Evolutionary conservation across 208 protist genomes (phyloP).

Genomic region (Leishmania tarentolae): DNA sequence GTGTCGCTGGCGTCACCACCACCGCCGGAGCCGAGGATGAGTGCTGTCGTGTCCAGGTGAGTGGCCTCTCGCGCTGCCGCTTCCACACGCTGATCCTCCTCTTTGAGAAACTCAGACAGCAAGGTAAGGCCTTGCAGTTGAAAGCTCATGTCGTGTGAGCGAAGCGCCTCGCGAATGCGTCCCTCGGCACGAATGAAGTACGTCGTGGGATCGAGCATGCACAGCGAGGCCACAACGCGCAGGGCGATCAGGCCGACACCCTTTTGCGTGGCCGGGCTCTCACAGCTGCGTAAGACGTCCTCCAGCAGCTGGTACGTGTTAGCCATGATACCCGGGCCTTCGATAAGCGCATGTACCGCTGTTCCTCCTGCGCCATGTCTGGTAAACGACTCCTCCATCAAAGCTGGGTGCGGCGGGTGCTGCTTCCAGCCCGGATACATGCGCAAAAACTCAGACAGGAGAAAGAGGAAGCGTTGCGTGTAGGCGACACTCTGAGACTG

Average conservation of each 20-base stretch:
- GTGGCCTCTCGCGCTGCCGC: constrained; percentile 40
- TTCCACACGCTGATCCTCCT: constrained; percentile 79
- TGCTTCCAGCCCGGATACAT: constrained; percentile 79
- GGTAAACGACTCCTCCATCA: constrained; percentile 28
- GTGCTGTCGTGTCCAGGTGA: constrained; percentile 22
- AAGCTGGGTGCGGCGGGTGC: constrained; percentile 25
- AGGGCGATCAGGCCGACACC: constrained; percentile 60
- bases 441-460: constrained; percentile 86
- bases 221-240: constrained; percentile 77
- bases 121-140: constrained; percentile 75
- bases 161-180: constrained; percentile 50
- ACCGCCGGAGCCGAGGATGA: constrained; percentile 18
- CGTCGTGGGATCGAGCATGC: constrained; percentile 73
- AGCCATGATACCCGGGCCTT: constrained; percentile 62
- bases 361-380: constrained; percentile 9
- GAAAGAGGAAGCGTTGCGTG: constrained; percentile 84
- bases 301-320: constrained; percentile 70
- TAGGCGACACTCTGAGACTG: constrained; percentile 66
- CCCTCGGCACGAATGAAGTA: constrained; percentile 67
- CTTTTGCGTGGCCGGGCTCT: constrained; percentile 17
- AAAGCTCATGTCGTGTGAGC: constrained; percentile 32
- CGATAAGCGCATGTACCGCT: constrained; percentile 53
- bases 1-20: constrained; percentile 1
- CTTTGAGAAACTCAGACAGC: constrained; percentile 82
- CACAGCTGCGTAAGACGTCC: constrained; percentile 45